Conservation (phyloP, 805 yeast genomes). For the Candida corydali region DNA sequence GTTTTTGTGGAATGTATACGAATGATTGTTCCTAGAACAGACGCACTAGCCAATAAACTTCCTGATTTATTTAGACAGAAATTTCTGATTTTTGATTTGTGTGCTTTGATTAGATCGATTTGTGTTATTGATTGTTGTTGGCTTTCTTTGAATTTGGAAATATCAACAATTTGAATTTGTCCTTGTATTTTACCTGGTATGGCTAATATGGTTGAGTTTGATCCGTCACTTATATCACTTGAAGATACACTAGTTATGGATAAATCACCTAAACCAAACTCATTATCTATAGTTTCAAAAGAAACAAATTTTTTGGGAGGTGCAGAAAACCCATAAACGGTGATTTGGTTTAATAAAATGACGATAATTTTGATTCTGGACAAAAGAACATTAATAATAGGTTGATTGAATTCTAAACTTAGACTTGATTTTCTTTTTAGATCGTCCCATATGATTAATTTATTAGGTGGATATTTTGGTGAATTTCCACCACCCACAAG, state of each 20-base stretch:
- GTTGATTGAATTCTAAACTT: conserved; percentile 69
- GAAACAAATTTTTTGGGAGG: conserved; percentile 66
- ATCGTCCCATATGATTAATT: conserved; percentile 90
- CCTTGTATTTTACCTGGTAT: conserved; percentile 76
- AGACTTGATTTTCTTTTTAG: conserved; percentile 69
- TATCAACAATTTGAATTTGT: conserved; percentile 76
- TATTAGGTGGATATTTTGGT: conserved; percentile 76
- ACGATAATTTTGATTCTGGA: conserved; percentile 76
- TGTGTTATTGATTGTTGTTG: conserved; percentile 49
- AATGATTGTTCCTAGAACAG: conserved; percentile 77
- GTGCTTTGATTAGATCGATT: conserved; percentile 73
- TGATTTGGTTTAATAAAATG: conserved; percentile 61
- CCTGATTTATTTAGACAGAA: conserved; percentile 63
- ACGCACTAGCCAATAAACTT: conserved; percentile 71
- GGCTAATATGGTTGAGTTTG: conserved; percentile 41
- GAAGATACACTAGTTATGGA: conserved; percentile 33
- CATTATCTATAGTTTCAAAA: conserved; percentile 64
- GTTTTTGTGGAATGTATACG: conserved; percentile 52
- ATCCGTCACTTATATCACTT: conserved; percentile 9
- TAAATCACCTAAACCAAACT: conserved; percentile 59
- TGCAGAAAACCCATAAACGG: conserved; percentile 75
- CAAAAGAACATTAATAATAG: conserved; percentile 68
- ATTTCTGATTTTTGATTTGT: conserved; percentile 60
- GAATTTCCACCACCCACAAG: conserved; percentile 84
- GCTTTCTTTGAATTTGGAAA: conserved; percentile 43